A percentile compares a stretch with the other conserved stretches of the same genome.
These are phyloP conservation scores for Begonia fuchsioides DNA, from an alignment of 306 rosid genomes.

Conservation along the genomic window DNA sequence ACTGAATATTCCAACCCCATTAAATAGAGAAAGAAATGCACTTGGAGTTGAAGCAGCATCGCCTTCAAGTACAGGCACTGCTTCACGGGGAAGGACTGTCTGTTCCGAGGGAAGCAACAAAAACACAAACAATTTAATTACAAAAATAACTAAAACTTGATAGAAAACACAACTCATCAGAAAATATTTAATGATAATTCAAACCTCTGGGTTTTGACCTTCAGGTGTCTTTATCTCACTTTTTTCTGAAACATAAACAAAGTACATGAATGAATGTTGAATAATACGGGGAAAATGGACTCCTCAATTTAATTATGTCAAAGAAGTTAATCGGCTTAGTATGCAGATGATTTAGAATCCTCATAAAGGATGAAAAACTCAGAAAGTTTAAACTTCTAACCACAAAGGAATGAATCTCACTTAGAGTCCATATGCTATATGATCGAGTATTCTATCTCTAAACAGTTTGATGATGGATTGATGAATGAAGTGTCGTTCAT, in stretches of 20 bases:
- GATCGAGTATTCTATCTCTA: no score
- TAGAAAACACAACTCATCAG: conserved; percentile 7
- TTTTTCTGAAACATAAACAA: conserved; percentile 31
- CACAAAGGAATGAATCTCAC: not conserved
- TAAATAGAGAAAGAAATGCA: conserved; percentile 34
- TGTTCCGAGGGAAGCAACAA: conserved; percentile 21
- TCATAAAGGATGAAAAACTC: not conserved
- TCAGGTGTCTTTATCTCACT: conserved; percentile 26
- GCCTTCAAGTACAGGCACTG: not conserved
- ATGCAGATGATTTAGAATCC: not conserved
- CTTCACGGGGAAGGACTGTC: conserved; percentile 22
- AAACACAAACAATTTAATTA: conserved; percentile 17
- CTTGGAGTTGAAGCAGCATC: conserved; percentile 11
- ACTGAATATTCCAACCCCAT: conserved; percentile 49
- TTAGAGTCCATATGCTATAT: no score
- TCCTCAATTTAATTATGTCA: not conserved
- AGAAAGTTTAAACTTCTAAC: not conserved
- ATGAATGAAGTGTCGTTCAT: no score
- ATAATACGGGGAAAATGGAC: no score
- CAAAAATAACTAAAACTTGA: conserved; percentile 4
- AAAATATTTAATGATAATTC: conserved; percentile 19
- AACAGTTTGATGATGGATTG: no score
- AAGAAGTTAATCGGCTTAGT: conserved; percentile 1
- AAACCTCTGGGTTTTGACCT: conserved; percentile 44
- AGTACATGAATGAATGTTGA: not conserved